Conservation (phyloP, 495 filamentous ascomycete species). For the Rhypophila decipiens region DNA sequence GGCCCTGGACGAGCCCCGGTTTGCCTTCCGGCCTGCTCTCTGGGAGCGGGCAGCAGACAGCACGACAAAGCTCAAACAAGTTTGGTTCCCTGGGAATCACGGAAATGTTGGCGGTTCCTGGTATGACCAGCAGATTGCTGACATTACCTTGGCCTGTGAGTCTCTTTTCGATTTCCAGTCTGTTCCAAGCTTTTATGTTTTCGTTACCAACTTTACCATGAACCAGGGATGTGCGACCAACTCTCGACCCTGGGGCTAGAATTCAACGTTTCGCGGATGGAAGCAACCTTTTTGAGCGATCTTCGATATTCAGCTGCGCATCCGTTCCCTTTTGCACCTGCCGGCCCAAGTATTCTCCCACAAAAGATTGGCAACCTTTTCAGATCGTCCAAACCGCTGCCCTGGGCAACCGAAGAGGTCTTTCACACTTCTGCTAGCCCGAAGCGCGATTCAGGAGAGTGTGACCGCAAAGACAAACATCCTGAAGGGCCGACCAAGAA, state of each 20-base stretch:
- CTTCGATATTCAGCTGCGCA: constrained; percentile 28
- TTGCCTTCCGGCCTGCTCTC: constrained; percentile 55
- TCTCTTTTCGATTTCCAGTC: background rate
- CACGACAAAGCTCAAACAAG: constrained; percentile 49
- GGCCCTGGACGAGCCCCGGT: constrained; percentile 62
- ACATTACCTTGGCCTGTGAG: constrained; percentile 27
- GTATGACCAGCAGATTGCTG: constrained; percentile 27
- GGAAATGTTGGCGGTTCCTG: constrained; percentile 54
- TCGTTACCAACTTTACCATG: background rate
- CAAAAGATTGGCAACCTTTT: constrained; percentile 4
- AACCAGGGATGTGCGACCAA: constrained; percentile 30
- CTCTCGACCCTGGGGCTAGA: constrained; percentile 27
- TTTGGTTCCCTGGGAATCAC: constrained; percentile 67
- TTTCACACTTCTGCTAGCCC: constrained; percentile 5
- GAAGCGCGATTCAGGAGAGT: constrained; percentile 14
- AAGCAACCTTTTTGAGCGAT: constrained; percentile 14
- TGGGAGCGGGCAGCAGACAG: constrained; percentile 40
- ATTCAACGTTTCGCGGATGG: constrained; percentile 23
- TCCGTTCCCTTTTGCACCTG: constrained; percentile 22
- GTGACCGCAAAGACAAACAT: constrained; percentile 14
- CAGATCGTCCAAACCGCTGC: constrained; percentile 5
- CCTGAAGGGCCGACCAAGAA: constrained; percentile 1
- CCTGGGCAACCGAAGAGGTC: constrained; percentile 10
- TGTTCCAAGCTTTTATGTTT: background rate
- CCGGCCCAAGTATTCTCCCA: background rate